These are phyloP conservation scores for Penicillium sp. DNA, from an alignment of 2,329 filamentous ascomycete species.

Conservation along the genomic window DNA sequence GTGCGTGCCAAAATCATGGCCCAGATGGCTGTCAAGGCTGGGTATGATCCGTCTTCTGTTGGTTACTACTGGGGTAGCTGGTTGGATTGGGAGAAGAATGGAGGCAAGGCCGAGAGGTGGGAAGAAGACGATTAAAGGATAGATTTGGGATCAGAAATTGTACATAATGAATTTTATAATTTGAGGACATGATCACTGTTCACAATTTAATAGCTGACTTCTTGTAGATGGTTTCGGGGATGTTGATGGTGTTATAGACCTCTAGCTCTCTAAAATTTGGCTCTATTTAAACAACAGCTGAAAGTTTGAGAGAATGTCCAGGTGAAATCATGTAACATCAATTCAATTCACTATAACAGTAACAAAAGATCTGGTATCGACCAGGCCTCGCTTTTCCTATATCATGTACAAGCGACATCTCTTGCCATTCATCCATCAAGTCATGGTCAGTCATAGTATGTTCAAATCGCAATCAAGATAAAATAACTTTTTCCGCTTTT, in stretches of 20 bases:
- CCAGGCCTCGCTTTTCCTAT: conserved; percentile 25
- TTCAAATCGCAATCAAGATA: conserved; percentile 25
- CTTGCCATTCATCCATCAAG: conserved; percentile 24
- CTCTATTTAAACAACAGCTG: no score
- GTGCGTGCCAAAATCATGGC: conserved; percentile 80
- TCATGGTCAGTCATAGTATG: conserved; percentile 31
- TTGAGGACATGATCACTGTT: neutral
- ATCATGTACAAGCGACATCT: conserved; percentile 32
- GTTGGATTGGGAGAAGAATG: conserved; percentile 76
- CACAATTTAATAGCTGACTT: neutral
- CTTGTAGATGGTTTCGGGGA: no score
- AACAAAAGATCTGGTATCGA: conserved; percentile 26
- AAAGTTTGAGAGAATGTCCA: no score
- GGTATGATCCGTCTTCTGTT: conserved; percentile 67
- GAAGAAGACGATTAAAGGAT: conserved; percentile 29
- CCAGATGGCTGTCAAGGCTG: conserved; percentile 71
- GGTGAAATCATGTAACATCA: conserved; percentile 8
- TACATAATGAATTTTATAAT: neutral
- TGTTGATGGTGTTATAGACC: no score
- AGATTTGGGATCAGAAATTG: neutral
- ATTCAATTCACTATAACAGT: conserved; percentile 16
- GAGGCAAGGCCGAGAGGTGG: conserved; percentile 63
- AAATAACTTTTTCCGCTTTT: conserved; percentile 22
- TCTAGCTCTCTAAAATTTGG: no score
- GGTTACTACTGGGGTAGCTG: conserved; percentile 56